Evolutionary conservation across 805 yeast genomes (phyloP).

Genomic region (Wickerhamomyces strasburgensis): DNA sequence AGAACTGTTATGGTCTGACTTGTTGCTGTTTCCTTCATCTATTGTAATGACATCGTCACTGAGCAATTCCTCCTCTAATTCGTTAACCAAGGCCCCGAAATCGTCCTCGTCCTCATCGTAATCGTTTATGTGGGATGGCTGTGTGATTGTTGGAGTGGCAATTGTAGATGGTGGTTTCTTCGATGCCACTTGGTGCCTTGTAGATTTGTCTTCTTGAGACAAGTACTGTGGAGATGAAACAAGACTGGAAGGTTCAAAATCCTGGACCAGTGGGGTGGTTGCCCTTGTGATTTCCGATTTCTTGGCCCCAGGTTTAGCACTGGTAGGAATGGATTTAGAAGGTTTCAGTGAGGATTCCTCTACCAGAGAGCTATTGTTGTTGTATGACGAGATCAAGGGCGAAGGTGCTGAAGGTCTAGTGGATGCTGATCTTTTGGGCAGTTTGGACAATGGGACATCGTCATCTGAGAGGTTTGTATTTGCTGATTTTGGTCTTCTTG

Average conservation of each 20-base stretch:
- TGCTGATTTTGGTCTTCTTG: slow-evolving; percentile 3
- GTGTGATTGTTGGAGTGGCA: slow-evolving; percentile 13
- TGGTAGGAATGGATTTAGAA: too few species aligned
- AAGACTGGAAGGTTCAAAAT: slow-evolving; percentile 6
- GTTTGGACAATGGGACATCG: slow-evolving; percentile 13
- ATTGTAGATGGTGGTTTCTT: slow-evolving; percentile 18
- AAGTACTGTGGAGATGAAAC: slow-evolving; percentile 2
- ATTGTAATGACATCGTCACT: slow-evolving; percentile 8
- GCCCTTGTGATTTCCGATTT: slow-evolving; percentile 1
- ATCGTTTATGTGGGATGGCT: slow-evolving; percentile 3
- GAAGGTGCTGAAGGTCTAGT: slow-evolving; percentile 14
- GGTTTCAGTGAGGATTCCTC: too few species aligned
- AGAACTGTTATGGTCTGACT: neutral
- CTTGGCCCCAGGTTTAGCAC: too few species aligned
- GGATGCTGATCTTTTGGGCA: slow-evolving; percentile 7
- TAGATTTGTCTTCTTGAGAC: slow-evolving; percentile 1
- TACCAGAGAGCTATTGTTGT: too few species aligned
- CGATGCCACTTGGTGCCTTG: slow-evolving; percentile 9
- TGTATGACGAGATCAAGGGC: slow-evolving; percentile 10
- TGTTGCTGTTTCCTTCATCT: slow-evolving; percentile 12
- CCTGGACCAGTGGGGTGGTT: slow-evolving; percentile 1
- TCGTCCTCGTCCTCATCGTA: slow-evolving; percentile 19
- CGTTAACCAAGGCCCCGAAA: slow-evolving; percentile 21
- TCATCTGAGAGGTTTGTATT: slow-evolving; percentile 10
- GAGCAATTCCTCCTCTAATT: slow-evolving; percentile 20